Percentiles rank a stretch among this genome's conserved stretches.
These are phyloP conservation scores for Inga laurina DNA, from an alignment of 306 rosid species.

Conservation along the genomic window DNA sequence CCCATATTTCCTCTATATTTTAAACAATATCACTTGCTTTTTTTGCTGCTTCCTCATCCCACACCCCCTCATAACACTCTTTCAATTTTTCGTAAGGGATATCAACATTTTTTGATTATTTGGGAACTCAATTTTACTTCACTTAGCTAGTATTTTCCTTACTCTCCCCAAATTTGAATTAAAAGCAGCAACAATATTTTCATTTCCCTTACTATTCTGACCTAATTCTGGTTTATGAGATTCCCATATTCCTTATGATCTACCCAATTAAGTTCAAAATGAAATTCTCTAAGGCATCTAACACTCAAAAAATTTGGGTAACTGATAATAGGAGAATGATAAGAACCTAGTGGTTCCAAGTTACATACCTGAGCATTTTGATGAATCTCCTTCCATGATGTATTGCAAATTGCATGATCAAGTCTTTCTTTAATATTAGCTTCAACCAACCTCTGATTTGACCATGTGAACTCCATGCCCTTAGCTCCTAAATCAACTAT, in stretches of 20 bases:
- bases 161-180: too few relatives aligned
- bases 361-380: not conserved
- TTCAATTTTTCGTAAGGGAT: not conserved
- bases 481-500: not conserved
- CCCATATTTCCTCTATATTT: not conserved
- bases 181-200: not conserved
- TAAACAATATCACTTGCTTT: not conserved
- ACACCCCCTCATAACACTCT: too few relatives aligned
- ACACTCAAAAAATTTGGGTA: too few relatives aligned
- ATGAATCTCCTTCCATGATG: not conserved
- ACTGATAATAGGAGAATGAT: not conserved
- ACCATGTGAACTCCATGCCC: not conserved
- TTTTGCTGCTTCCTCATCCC: not conserved
- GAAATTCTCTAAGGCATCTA: too few relatives aligned
- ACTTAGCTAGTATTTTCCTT: not conserved
- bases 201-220: fast-evolving
- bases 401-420: not conserved
- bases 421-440: not conserved
- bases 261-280: not conserved
- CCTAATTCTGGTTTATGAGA: not conserved
- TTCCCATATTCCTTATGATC: not conserved
- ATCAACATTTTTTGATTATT: too few relatives aligned
- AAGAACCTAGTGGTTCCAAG: not conserved
- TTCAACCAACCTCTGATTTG: not conserved
- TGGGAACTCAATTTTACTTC: not conserved